Conservation (phyloP, 2,329 filamentous ascomycete genomes). For the Cytospora chrysosperma region DNA sequence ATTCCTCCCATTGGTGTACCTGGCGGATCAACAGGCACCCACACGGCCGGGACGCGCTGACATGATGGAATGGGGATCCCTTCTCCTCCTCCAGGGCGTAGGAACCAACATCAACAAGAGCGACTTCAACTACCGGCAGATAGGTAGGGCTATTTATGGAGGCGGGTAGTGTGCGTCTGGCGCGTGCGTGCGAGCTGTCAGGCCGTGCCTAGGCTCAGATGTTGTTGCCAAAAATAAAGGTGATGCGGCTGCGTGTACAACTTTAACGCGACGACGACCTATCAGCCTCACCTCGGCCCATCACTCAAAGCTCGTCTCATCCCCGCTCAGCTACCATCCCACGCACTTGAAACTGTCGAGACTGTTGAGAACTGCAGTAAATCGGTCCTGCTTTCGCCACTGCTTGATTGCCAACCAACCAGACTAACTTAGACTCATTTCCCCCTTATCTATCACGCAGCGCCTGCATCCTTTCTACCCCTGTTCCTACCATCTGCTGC, state of each 20-base stretch:
- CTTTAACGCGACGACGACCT: conserved; percentile 26
- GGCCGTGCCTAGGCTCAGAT: neutral
- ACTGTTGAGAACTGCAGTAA: conserved; percentile 3
- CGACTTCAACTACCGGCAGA: conserved; percentile 11
- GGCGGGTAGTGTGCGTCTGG: conserved; percentile 5
- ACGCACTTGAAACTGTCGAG: neutral
- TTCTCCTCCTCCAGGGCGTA: neutral
- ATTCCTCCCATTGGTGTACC: conserved; percentile 24
- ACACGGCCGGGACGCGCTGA: conserved; percentile 5
- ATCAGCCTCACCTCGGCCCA: neutral
- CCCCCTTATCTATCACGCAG: conserved; percentile 3
- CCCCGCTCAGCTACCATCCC: neutral
- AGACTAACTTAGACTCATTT: neutral
- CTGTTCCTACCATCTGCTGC: neutral
- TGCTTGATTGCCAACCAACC: neutral
- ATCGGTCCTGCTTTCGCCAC: neutral
- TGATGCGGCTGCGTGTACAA: conserved; percentile 25
- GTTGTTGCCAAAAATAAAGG: conserved; percentile 24
- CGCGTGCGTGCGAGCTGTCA: neutral
- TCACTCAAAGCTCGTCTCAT: conserved; percentile 4
- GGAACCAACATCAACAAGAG: conserved; percentile 5
- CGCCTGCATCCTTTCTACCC: conserved; percentile 1
- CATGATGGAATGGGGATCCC: conserved; percentile 1
- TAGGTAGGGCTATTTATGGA: conserved; percentile 4
- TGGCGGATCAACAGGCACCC: conserved; percentile 12